phyloP scores from a whole-genome alignment of 2,329 filamentous ascomycete genomes.

The Ophiostoma australiae region DNA sequence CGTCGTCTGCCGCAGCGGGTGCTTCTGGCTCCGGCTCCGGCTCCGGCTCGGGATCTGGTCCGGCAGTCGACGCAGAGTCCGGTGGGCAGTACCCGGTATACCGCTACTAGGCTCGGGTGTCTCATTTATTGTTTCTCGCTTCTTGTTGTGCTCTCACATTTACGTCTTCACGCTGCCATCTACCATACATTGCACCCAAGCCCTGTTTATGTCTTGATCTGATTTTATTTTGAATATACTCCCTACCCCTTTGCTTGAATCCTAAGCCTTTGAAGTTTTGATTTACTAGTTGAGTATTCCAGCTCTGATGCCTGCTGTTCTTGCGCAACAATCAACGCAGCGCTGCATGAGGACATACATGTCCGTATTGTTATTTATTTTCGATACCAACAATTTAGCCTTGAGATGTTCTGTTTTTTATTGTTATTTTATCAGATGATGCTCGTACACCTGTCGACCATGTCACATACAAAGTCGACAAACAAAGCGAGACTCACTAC shows the following conservation, averaged over 20 bases:
- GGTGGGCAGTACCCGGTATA: slow-evolving; percentile 12
- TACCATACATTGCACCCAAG: neutral
- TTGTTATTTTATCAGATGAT: neutral
- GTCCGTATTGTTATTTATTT: neutral
- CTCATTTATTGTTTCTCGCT: too few species aligned
- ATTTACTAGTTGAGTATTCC: neutral
- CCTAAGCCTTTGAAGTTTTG: neutral
- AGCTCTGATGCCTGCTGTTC: neutral
- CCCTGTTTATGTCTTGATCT: neutral
- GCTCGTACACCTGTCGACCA: neutral
- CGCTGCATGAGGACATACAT: neutral
- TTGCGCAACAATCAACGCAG: neutral
- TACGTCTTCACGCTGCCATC: neutral
- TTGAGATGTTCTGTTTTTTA: neutral
- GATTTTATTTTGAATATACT: slow-evolving; percentile 4
- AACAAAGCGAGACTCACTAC: neutral
- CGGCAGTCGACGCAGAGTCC: slow-evolving; percentile 17
- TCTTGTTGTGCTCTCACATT: neutral
- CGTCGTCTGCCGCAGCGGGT: neutral
- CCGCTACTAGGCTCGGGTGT: slow-evolving; percentile 12
- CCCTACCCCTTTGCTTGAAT: neutral
- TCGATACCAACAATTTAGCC: neutral
- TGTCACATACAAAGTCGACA: neutral
- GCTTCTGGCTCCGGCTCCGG: slow-evolving; percentile 14
- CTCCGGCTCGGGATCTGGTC: slow-evolving; percentile 1